Percentiles rank a stretch among this genome's conserved stretches.
Evolutionary conservation across 768 basidiomycete species (phyloP).

Genomic region (Leccinum ochraceum): DNA sequence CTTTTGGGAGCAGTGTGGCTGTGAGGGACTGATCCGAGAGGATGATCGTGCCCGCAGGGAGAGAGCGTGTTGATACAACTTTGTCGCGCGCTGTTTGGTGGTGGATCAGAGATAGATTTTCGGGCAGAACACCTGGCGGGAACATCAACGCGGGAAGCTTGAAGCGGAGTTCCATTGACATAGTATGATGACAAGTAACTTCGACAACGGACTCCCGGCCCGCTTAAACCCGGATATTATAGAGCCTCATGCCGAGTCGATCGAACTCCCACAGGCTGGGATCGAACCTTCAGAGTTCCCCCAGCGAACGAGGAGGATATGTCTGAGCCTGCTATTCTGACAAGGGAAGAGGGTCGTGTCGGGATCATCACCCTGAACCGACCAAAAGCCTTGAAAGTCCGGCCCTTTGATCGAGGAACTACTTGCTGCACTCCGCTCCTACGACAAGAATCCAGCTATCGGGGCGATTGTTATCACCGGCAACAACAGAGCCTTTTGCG

Average conservation of each 20-base stretch:
- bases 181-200: background rate
- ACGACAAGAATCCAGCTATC: constrained; percentile 67
- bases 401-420: constrained; percentile 78
- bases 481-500: constrained; percentile 73
- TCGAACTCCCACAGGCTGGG: background rate
- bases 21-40: constrained; percentile 47
- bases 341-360: constrained; percentile 24
- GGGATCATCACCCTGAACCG: constrained; percentile 78
- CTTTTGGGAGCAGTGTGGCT: constrained; percentile 49
- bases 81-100: constrained; percentile 53
- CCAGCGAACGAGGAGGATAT: constrained; percentile 9
- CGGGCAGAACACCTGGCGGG: constrained; percentile 9
- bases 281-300: background rate
- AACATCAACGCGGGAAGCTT: constrained; percentile 6
- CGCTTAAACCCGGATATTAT: background rate
- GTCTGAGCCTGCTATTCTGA: constrained; percentile 26
- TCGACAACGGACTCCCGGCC: constrained; percentile 3
- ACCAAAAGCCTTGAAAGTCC: constrained; percentile 83
- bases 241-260: background rate
- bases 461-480: constrained; percentile 93
- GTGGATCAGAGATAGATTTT: constrained; percentile 35
- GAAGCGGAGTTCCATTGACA: background rate
- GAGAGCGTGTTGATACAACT: constrained; percentile 41
- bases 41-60: constrained; percentile 51
- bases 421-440: constrained; percentile 66